Conservation (phyloP, 192 early-diverging fungal genomes). For the Coemansia sp. region DNA sequence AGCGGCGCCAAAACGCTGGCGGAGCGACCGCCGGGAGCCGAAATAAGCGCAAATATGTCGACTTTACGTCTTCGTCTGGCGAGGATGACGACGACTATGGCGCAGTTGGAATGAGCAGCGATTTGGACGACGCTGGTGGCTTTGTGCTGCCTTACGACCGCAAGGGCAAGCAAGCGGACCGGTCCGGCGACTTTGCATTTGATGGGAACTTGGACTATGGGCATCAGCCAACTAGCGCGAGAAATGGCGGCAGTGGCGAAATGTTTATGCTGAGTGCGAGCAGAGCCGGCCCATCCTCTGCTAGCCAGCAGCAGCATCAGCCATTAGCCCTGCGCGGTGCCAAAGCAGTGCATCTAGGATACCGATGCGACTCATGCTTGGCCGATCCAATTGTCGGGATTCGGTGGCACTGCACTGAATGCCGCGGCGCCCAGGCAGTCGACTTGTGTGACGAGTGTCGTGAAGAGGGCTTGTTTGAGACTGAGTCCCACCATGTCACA, state of each 20-base stretch:
- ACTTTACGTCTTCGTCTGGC: constrained; percentile 38
- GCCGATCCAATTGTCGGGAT: constrained; percentile 70
- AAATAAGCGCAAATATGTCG: constrained; percentile 22
- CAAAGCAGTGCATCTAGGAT: constrained; percentile 33
- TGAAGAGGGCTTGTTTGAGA: constrained; percentile 53
- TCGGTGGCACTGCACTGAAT: constrained; percentile 63
- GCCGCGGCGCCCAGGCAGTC: constrained; percentile 58
- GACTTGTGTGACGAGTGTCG: constrained; percentile 68
- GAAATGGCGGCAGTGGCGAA: not conserved
- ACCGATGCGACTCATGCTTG: constrained; percentile 65
- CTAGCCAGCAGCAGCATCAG: constrained; percentile 8
- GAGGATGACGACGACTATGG: constrained; percentile 9
- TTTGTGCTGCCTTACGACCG: constrained; percentile 12
- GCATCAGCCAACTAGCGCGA: not conserved
- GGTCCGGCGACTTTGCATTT: constrained; percentile 2
- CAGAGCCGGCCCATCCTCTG: not conserved
- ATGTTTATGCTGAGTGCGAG: not conserved
- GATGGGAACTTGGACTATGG: not conserved
- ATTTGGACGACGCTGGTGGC: constrained; percentile 5
- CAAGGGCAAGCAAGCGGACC: constrained; percentile 46
- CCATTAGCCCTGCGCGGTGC: constrained; percentile 20
- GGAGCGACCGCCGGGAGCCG: constrained; percentile 1
- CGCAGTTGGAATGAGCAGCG: constrained; percentile 4
- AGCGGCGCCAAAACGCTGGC: constrained; percentile 17
- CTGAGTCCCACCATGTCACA: constrained; percentile 16